Base-by-base conservation (phyloP, 2,329 filamentous ascomycete species). In the Phoma sp. region DNA sequence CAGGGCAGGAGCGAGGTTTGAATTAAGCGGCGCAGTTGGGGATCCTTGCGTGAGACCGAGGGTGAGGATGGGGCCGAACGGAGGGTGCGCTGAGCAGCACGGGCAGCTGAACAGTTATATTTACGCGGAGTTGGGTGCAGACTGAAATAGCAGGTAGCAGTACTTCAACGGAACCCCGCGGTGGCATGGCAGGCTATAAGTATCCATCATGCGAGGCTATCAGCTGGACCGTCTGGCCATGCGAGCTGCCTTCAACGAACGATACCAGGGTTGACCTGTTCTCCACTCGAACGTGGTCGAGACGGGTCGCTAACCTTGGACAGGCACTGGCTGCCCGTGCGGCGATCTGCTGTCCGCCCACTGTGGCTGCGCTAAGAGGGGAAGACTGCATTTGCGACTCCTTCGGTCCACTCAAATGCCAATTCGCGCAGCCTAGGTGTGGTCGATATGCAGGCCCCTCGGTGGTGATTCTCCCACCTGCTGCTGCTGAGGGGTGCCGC, bases 371-470 rank as follows among this genome's bases (percentile, higher is more conserved):
- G 33, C 51, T 54, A 54, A 38, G 15, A 28, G 10, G 15, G 28
- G 39, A 38, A 38, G 34, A 32, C 51, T 54, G 51, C 45, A 45
- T 48, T 21, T 45, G 38, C 45, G 18, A 48, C 28, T 48, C 45
- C 51, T 54, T 43, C 45, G 51, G 14, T 48, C 51, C 51, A 54
- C 51, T 54, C 45, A 40, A 40, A 28, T 36, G 28, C 29, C 39
- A 54, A 49, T 54, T 45, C 45, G 51, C 51, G 51, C 39, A 49
- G 51, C 45, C 51, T 42, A 33, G 51, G 45, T 54, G 39, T 36
- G 51, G 51, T 49, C 51, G 39, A 54, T 54, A 54, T 54, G 51
- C 51, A 54, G 51, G 51, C 45, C 45, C 25, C 51, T 34, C 51
- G 46, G 11, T 21, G 21, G n/a, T 36, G 36, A 20, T 28, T 15